Percentiles rank a stretch among this genome's conserved stretches.
These are phyloP conservation scores for Amanita rimosa DNA, from an alignment of 768 basidiomycete genomes.

Conservation along the genomic window DNA sequence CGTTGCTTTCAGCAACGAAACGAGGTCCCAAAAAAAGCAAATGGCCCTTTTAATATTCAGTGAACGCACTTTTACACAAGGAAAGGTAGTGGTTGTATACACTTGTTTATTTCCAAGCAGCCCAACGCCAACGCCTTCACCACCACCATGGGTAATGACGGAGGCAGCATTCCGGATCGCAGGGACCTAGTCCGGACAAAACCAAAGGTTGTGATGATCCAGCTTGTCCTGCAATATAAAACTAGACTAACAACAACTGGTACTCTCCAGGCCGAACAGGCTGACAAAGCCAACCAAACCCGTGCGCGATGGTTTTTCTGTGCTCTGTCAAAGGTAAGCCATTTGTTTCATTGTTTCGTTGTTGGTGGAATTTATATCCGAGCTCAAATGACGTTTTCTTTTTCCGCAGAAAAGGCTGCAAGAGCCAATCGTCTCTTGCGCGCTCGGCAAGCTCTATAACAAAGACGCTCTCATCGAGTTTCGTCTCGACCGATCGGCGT, in stretches of 20 bases:
- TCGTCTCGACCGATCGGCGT: slow-evolving; percentile 69
- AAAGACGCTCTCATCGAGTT: slow-evolving; percentile 91
- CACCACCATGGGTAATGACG: slow-evolving; percentile 71
- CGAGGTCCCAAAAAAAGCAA: too few relatives aligned
- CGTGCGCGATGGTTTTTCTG: slow-evolving; percentile 89
- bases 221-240: too few relatives aligned
- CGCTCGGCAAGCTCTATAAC: slow-evolving; percentile 91
- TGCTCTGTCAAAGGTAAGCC: slow-evolving; percentile 81
- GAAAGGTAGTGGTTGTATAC: too few relatives aligned
- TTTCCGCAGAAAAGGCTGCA: slow-evolving; percentile 71
- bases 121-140: background rate
- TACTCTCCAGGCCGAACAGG: slow-evolving; percentile 57
- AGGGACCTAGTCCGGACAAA: slow-evolving; percentile 67
- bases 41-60: too few relatives aligned
- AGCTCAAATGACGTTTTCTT: background rate
- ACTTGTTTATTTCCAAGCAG: slow-evolving; percentile 13
- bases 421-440: slow-evolving; percentile 86
- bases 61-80: too few relatives aligned
- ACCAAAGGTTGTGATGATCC: too few relatives aligned
- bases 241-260: background rate
- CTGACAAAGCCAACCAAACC: slow-evolving; percentile 84
- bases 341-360: too few relatives aligned
- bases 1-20: slow-evolving; percentile 31
- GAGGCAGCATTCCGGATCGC: slow-evolving; percentile 80
- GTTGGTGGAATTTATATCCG: too few relatives aligned